These are phyloP conservation scores for Hemileia vastatrix DNA, from an alignment of 1,284 basidiomycete species.

Conservation along the genomic window DNA sequence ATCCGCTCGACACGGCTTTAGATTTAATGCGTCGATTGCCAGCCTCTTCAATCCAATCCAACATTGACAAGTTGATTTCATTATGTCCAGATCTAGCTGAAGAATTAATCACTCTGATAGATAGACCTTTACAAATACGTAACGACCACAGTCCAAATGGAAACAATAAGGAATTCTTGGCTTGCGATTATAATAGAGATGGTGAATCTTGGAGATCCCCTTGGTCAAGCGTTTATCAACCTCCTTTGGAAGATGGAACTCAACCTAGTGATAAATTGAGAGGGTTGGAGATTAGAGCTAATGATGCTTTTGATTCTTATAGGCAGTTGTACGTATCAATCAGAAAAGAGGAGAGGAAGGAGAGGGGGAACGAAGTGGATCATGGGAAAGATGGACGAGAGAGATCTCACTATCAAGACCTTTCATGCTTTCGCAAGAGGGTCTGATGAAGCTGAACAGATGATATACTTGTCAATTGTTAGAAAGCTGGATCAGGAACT, in stretches of 20 bases:
- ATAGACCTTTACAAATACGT: constrained; percentile 38
- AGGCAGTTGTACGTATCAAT: constrained; percentile 29
- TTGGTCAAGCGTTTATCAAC: constrained; percentile 37
- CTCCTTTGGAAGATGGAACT: constrained; percentile 32
- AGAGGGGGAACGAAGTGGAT: too few species aligned
- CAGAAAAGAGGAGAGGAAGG: too few species aligned
- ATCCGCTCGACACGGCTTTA: constrained; percentile 33
- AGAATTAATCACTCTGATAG: constrained; percentile 38
- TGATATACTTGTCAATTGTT: too few species aligned
- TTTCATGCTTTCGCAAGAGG: too few species aligned
- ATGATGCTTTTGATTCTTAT: constrained; percentile 41
- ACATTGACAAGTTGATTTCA: constrained; percentile 36
- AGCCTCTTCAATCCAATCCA: constrained; percentile 33
- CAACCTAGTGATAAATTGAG: constrained; percentile 33
- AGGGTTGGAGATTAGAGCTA: constrained; percentile 39
- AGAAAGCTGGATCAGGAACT: too few species aligned
- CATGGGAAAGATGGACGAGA: too few species aligned
- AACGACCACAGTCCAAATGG: constrained; percentile 34
- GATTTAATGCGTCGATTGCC: constrained; percentile 41
- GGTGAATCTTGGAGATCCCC: constrained; percentile 40
- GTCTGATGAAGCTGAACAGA: too few species aligned
- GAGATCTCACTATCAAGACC: too few species aligned
- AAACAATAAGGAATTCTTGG: constrained; percentile 36
- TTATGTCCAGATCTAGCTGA: constrained; percentile 39
- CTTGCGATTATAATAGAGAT: constrained; percentile 44